These are phyloP conservation scores for Cryphonectria naterciae DNA, from an alignment of 2,329 filamentous ascomycete species.

Conservation along the genomic window DNA sequence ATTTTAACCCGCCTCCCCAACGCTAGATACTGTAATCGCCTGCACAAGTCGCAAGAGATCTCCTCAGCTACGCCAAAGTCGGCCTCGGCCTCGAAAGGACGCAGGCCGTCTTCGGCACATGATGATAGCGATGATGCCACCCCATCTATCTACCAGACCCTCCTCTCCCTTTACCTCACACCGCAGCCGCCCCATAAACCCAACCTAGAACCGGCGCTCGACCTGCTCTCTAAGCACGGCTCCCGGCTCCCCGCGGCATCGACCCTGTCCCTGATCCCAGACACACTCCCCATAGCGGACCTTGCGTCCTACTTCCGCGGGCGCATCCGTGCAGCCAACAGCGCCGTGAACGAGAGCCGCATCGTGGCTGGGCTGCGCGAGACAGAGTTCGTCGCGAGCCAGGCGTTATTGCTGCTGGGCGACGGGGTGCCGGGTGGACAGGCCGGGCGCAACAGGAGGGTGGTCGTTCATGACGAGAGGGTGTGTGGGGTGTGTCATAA, in stretches of 20 bases:
- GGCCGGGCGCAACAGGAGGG: constrained; percentile 63
- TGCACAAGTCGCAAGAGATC: constrained; percentile 66
- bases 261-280: constrained; percentile 83
- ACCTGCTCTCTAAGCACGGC: constrained; percentile 89
- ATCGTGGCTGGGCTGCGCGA: constrained; percentile 78
- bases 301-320: constrained; percentile 91
- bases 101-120: constrained; percentile 40
- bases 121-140: constrained; percentile 54
- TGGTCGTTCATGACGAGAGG: constrained; percentile 83
- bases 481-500: constrained; percentile 94
- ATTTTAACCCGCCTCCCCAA: background rate
- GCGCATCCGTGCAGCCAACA: constrained; percentile 84
- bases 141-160: constrained; percentile 86
- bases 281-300: constrained; percentile 74
- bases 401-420: constrained; percentile 75
- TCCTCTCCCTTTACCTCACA: constrained; percentile 86
- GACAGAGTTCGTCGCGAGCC: constrained; percentile 77
- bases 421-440: constrained; percentile 60
- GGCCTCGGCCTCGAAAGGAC: constrained; percentile 38
- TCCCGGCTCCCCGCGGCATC: constrained; percentile 86
- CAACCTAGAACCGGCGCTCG: constrained; percentile 78
- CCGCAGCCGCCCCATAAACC: constrained; percentile 74
- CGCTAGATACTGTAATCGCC: constrained; percentile 81
- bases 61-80: constrained; percentile 38
- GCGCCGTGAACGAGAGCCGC: constrained; percentile 76